Conservation (phyloP, 345 rosid species). For the Jatropha curcas region DNA sequence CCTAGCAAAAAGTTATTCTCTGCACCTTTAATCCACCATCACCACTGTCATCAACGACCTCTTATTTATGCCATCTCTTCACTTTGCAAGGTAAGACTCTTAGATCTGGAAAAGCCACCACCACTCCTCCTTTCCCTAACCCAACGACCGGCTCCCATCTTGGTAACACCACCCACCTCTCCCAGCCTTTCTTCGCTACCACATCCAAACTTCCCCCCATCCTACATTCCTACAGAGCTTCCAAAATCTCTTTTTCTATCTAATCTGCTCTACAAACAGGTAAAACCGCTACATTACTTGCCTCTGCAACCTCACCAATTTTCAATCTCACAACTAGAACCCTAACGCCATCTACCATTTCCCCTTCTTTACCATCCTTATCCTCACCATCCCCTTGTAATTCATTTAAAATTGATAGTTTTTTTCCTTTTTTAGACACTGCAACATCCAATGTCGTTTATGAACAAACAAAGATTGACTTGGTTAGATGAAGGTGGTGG, state of each 20-base stretch:
- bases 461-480: too few species aligned
- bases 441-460: conserved; percentile 62
- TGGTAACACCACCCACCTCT: conserved; percentile 86
- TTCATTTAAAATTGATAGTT: conserved; percentile 43
- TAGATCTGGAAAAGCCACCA: conserved; percentile 68
- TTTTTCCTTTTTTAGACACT: conserved; percentile 61
- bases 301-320: conserved; percentile 79
- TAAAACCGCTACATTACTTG: conserved; percentile 61
- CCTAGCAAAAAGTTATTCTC: too few species aligned
- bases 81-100: conserved; percentile 72
- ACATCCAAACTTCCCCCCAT: conserved; percentile 73
- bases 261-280: conserved; percentile 73
- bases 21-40: conserved; percentile 58
- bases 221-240: conserved; percentile 61
- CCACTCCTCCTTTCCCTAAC: conserved; percentile 60
- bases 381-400: conserved; percentile 39
- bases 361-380: conserved; percentile 34
- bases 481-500: too few species aligned
- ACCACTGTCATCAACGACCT: conserved; percentile 40
- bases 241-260: conserved; percentile 49
- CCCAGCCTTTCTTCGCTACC: conserved; percentile 78
- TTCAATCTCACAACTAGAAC: conserved; percentile 76
- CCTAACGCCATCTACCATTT: conserved; percentile 18
- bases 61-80: conserved; percentile 69
- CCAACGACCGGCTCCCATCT: conserved; percentile 56